These are phyloP conservation scores for Physcomitrellopsis africana DNA, from an alignment of 225 moss, liverwort and hornwort species.

Conservation along the genomic window DNA sequence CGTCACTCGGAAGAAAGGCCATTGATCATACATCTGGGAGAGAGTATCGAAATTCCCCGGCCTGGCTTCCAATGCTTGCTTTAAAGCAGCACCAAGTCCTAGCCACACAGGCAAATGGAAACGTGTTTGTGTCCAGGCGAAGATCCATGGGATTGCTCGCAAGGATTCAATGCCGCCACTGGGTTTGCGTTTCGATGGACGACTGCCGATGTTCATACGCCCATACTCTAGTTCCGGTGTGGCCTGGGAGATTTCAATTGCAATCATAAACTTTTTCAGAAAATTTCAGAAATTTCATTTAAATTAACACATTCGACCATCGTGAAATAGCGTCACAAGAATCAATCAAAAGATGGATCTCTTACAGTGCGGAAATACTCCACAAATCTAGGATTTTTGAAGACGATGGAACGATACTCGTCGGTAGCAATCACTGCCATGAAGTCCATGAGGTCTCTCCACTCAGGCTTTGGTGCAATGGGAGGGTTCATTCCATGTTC, in stretches of 20 bases:
- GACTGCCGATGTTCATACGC: conserved; percentile 66
- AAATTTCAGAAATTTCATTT: too few relatives aligned
- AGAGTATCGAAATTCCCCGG: conserved; percentile 45
- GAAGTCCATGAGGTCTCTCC: conserved; percentile 85
- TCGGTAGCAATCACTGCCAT: conserved; percentile 82
- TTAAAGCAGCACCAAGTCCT: conserved; percentile 52
- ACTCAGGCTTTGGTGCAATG: conserved; percentile 75
- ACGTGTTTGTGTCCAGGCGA: conserved; percentile 66
- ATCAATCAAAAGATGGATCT: conserved; percentile 7
- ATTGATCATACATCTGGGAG: conserved; percentile 62
- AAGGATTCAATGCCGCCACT: conserved; percentile 58
- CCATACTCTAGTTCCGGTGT: conserved; percentile 62
- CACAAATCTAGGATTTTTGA: conserved; percentile 79
- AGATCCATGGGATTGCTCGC: conserved; percentile 67
- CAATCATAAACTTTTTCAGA: neutral
- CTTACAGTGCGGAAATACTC: conserved; percentile 88
- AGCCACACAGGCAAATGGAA: conserved; percentile 69
- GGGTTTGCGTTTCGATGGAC: conserved; percentile 61
- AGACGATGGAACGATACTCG: conserved; percentile 85
- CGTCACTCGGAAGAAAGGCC: conserved; percentile 71
- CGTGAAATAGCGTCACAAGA: neutral
- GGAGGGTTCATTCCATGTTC: conserved; percentile 98
- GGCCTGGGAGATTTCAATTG: conserved; percentile 22
- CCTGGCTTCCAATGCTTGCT: conserved; percentile 28
- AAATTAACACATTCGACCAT: too few relatives aligned